Percentiles rank a stretch among this genome's conserved stretches.
These are phyloP conservation scores for Hypoxylon trugodes DNA, from an alignment of 495 filamentous ascomycete species.

Conservation along the genomic window DNA sequence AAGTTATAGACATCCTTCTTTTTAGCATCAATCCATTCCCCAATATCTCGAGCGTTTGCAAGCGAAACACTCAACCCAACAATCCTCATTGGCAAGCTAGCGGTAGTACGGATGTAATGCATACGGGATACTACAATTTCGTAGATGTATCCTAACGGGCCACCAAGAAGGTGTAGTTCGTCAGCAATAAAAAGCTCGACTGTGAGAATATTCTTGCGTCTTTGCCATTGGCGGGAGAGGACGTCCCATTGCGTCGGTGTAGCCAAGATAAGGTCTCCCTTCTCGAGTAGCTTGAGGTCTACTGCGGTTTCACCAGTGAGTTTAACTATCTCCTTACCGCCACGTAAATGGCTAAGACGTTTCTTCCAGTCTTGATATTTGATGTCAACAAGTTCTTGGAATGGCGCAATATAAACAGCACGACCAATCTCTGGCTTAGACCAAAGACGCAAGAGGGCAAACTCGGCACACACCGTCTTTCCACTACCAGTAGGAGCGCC, in stretches of 20 bases:
- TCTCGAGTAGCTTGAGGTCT: conserved; percentile 88
- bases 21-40: conserved; percentile 98
- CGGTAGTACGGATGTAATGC: conserved; percentile 93
- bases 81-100: conserved; percentile 84
- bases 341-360: conserved; percentile 73
- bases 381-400: conserved; percentile 90
- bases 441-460: conserved; percentile 92
- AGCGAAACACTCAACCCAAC: conserved; percentile 92
- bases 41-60: conserved; percentile 90
- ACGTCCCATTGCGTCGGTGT: conserved; percentile 96
- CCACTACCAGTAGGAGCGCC: conserved; percentile 91
- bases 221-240: conserved; percentile 93
- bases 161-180: conserved; percentile 95
- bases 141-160: conserved; percentile 87
- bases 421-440: conserved; percentile 73
- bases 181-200: conserved; percentile 95
- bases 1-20: conserved; percentile 99
- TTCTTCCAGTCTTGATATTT: conserved; percentile 83
- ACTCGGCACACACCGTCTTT: conserved; percentile 96
- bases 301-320: conserved; percentile 92
- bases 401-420: conserved; percentile 94
- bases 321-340: conserved; percentile 93
- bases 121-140: conserved; percentile 96
- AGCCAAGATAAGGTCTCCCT: conserved; percentile 89
- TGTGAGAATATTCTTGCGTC: conserved; percentile 91